phyloP scores from a whole-genome alignment of 1,139 yeast genomes.

The Candida sanyaensis region DNA sequence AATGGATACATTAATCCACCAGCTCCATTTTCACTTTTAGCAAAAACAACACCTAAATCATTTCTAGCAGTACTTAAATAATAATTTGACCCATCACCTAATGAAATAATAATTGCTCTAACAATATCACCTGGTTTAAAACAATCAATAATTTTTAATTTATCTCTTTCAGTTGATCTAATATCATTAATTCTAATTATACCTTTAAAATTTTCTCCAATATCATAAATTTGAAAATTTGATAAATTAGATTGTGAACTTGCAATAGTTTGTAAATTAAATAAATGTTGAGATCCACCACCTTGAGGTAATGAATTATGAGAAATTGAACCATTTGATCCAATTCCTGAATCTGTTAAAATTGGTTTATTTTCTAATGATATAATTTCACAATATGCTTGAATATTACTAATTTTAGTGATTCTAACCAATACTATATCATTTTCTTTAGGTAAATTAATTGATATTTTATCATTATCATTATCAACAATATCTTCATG shows the following conservation, averaged over 20 bases:
- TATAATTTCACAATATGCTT: constrained; percentile 81
- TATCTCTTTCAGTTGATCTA: constrained; percentile 87
- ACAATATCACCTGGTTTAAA: constrained; percentile 93
- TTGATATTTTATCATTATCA: constrained; percentile 25
- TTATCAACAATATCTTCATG: background rate
- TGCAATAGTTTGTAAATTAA: constrained; percentile 49
- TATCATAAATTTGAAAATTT: constrained; percentile 55
- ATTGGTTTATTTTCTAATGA: constrained; percentile 72
- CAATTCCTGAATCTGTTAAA: constrained; percentile 64
- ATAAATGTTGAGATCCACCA: constrained; percentile 53
- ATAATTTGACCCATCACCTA: constrained; percentile 93
- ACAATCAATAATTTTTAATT: constrained; percentile 73
- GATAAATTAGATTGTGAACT: constrained; percentile 34
- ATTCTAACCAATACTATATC: constrained; percentile 82
- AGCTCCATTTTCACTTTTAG: constrained; percentile 65
- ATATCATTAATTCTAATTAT: constrained; percentile 86
- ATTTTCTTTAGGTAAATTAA: constrained; percentile 77
- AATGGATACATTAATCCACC: constrained; percentile 86
- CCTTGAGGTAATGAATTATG: constrained; percentile 46
- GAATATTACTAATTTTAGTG: constrained; percentile 63
- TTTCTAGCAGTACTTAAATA: constrained; percentile 87
- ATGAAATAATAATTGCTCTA: constrained; percentile 75
- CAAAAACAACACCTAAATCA: constrained; percentile 92
- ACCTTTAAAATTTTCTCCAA: constrained; percentile 92
- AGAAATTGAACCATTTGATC: constrained; percentile 56